phyloP scores from a whole-genome alignment of 2,329 filamentous ascomycete genomes.

The Verticillium zaregamsianum region DNA sequence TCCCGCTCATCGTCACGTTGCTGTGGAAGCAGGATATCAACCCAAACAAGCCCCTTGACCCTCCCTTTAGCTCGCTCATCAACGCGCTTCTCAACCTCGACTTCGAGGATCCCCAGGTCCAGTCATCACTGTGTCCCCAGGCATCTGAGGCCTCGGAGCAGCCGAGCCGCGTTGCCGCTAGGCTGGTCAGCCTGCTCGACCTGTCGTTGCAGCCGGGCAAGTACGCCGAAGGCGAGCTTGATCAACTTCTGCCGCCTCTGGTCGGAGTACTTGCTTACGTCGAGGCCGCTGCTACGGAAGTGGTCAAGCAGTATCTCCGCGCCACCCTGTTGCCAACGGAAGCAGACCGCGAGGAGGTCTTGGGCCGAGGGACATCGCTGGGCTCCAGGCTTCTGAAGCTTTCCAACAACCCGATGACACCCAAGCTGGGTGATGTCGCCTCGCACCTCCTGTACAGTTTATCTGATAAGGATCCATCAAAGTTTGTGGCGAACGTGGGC shows the following conservation, averaged over 20 bases:
- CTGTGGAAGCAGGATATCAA: slow-evolving; percentile 57
- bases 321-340: slow-evolving; percentile 69
- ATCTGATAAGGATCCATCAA: slow-evolving; percentile 72
- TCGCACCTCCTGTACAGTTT: slow-evolving; percentile 82
- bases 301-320: slow-evolving; percentile 60
- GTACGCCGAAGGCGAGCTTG: slow-evolving; percentile 67
- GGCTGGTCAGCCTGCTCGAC: slow-evolving; percentile 67
- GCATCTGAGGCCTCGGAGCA: slow-evolving; percentile 29
- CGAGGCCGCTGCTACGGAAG: slow-evolving; percentile 63
- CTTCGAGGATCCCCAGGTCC: slow-evolving; percentile 50
- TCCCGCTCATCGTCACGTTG: slow-evolving; percentile 67
- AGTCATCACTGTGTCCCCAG: slow-evolving; percentile 62
- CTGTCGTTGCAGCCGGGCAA: slow-evolving; percentile 47
- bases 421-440: slow-evolving; percentile 69
- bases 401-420: slow-evolving; percentile 67
- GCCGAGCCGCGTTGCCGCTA: slow-evolving; percentile 54
- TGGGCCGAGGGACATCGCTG: slow-evolving; percentile 72
- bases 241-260: slow-evolving; percentile 66
- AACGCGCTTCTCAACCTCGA: slow-evolving; percentile 81
- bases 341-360: slow-evolving; percentile 69
- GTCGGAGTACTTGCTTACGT: slow-evolving; percentile 69
- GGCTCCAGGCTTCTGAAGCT: slow-evolving; percentile 73
- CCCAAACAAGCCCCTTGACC: slow-evolving; percentile 63
- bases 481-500: slow-evolving; percentile 85
- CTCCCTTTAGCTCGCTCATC: slow-evolving; percentile 66